Evolutionary conservation across 2,329 filamentous ascomycete species (phyloP).

Genomic region (Whalleya microplaca): DNA sequence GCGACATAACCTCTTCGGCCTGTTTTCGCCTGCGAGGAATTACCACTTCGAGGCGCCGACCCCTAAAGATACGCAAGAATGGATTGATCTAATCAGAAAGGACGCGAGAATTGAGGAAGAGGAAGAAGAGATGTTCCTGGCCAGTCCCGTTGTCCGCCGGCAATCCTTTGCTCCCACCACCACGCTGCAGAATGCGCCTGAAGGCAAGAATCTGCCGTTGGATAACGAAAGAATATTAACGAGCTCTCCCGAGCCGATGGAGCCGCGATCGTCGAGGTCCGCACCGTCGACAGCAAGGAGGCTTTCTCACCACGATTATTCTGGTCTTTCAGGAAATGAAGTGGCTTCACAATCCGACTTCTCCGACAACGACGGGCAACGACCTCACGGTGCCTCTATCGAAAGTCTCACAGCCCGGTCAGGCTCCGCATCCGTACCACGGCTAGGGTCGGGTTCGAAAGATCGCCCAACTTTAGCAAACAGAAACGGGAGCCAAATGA

Average conservation of each 20-base stretch:
- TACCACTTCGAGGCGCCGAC: slow-evolving; percentile 83
- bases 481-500: slow-evolving; percentile 66
- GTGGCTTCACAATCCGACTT: slow-evolving; percentile 85
- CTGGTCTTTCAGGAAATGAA: slow-evolving; percentile 64
- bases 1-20: slow-evolving; percentile 83
- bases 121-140: slow-evolving; percentile 79
- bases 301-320: slow-evolving; percentile 69
- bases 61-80: slow-evolving; percentile 77
- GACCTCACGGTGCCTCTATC: slow-evolving; percentile 53
- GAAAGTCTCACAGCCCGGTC: slow-evolving; percentile 52
- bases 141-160: slow-evolving; percentile 63
- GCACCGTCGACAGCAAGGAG: slow-evolving; percentile 45
- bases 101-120: slow-evolving; percentile 87
- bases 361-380: slow-evolving; percentile 68
- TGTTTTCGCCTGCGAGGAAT: slow-evolving; percentile 90
- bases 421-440: slow-evolving; percentile 37
- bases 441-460: slow-evolving; percentile 34
- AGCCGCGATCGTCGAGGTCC: slow-evolving; percentile 43
- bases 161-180: slow-evolving; percentile 45
- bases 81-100: slow-evolving; percentile 80
- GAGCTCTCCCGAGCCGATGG: slow-evolving; percentile 65
- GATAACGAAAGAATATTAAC: slow-evolving; percentile 52
- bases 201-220: slow-evolving; percentile 23
- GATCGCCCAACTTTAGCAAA: slow-evolving; percentile 41
- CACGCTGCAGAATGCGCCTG: slow-evolving; percentile 28